Conservation (phyloP, 495 filamentous ascomycete species). For the Lasiosphaeris hirsuta region DNA sequence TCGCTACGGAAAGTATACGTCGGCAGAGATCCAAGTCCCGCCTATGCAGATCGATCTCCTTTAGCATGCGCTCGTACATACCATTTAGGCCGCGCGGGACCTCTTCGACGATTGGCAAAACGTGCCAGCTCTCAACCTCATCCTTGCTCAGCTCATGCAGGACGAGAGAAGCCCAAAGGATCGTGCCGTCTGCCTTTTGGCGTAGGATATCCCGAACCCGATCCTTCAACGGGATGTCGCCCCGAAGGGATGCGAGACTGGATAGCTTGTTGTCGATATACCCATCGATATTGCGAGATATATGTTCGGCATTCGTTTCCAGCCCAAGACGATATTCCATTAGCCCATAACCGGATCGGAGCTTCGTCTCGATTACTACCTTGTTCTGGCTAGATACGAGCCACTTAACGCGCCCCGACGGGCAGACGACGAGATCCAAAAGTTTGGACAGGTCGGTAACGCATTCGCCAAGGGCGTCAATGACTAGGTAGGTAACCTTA, state of each 20-base stretch:
- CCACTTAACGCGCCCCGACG: slow-evolving; percentile 32
- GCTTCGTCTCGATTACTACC: slow-evolving; percentile 29
- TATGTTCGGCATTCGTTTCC: slow-evolving; percentile 27
- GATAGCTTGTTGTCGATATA: slow-evolving; percentile 35
- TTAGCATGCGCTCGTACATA: slow-evolving; percentile 28
- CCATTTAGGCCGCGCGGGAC: slow-evolving; percentile 22
- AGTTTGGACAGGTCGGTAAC: slow-evolving; percentile 24
- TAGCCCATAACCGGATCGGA: slow-evolving; percentile 12
- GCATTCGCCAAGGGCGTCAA: slow-evolving; percentile 54
- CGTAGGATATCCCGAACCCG: slow-evolving; percentile 22
- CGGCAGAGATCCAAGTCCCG: slow-evolving; percentile 16
- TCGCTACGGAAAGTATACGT: slow-evolving; percentile 13
- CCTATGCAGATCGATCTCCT: slow-evolving; percentile 1
- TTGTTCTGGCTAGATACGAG: slow-evolving; percentile 30
- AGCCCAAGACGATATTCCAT: slow-evolving; percentile 25
- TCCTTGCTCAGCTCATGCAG: not conserved
- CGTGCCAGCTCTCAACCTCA: not conserved
- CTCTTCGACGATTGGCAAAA: slow-evolving; percentile 9
- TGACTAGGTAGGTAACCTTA: slow-evolving; percentile 29
- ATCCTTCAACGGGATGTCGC: not conserved
- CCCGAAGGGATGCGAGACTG: not conserved
- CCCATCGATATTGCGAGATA: slow-evolving; percentile 18
- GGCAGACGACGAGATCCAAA: slow-evolving; percentile 31
- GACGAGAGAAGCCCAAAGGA: slow-evolving; percentile 8
- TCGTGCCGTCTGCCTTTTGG: slow-evolving; percentile 17